Evolutionary conservation across 2,329 filamentous ascomycete species (phyloP), one percentile per base, ranked within the genome.

Genomic region (Emydomyces testavorans): DNA sequence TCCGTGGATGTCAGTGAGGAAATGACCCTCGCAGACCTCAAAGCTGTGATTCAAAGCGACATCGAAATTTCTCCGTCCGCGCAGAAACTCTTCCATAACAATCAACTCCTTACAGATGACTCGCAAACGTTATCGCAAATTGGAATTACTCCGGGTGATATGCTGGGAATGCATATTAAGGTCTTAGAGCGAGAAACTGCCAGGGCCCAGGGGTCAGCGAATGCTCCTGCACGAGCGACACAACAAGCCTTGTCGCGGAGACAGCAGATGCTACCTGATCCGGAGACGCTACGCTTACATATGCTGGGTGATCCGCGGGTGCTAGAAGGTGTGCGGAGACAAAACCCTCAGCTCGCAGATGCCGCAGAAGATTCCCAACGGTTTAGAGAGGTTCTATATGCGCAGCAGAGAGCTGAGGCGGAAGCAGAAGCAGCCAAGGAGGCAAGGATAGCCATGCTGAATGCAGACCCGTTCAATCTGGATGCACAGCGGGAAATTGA

Each of bases 401-500:
- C 79, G 51, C 80, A 82, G 63, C 76, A 82, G 55, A 76, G 82
- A 50, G 75, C 80, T 49, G 83, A 93, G 59, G 76, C 80, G 43
- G 76, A 84, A 49, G 77, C 82, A 49, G 82, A 89, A 52, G 74
- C 76, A 23, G 82, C 89, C 63, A 83, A 90, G 51, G 80, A 89
- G 63, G 80, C 85, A 46, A 81, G 90, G 63, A 89, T 95, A 57
- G 81, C 82, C 52, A 75, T 84, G 60, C 73, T 96, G 52, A 95
- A 96, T 63, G 83, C 88, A 7, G 92, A 98, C 60, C 89, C 90
- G 0, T 95, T 96, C 68, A 90, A 98, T 62, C 71, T 87, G 21
- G 89, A 95, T 54, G 86, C 89, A 6, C 92, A 98, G 68, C 76
- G 76, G 39, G 86, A 83, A 69, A 98, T 98, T 53, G 90, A 92